A percentile compares a stretch with the other conserved stretches of the same genome.
Conservation (phyloP, 208 protist species). For the Acanthamoeba healyi region DNA sequence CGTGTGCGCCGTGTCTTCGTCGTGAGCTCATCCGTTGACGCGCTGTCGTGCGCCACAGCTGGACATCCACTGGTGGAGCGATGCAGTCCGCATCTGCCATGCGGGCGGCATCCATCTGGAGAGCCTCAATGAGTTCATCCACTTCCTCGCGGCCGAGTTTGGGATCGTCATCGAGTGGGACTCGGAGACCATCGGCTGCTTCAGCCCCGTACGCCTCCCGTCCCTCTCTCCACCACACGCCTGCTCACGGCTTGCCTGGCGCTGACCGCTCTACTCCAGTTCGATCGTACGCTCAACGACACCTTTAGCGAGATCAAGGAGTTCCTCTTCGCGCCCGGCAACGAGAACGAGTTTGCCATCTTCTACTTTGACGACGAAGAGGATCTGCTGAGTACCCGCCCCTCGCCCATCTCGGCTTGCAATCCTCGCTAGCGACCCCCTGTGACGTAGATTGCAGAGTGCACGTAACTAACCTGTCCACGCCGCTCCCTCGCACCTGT, state of each 20-base stretch:
- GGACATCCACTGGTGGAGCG: slow-evolving; percentile 19
- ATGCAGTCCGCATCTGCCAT: background rate
- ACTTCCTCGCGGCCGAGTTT: background rate
- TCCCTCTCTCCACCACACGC: background rate
- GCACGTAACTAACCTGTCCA: background rate
- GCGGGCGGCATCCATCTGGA: slow-evolving; percentile 35
- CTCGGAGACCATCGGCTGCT: slow-evolving; percentile 45
- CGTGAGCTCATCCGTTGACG: background rate
- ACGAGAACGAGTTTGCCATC: slow-evolving; percentile 15
- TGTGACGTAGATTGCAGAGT: background rate
- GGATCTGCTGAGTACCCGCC: background rate
- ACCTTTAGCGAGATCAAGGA: slow-evolving; percentile 22
- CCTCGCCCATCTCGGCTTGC: background rate
- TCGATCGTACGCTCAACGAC: background rate
- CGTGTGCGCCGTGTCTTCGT: background rate
- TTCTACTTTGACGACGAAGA: slow-evolving; percentile 63
- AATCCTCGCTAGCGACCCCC: background rate
- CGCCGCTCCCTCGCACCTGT: background rate
- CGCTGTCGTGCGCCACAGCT: background rate
- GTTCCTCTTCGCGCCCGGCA: background rate
- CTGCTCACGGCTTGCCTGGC: background rate
- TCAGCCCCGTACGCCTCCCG: background rate
- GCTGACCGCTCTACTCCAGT: too few relatives aligned
- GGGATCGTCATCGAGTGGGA: slow-evolving; percentile 33
- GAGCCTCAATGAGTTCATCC: slow-evolving; percentile 25